Percentiles rank a stretch among this genome's conserved stretches.
phyloP scores from a whole-genome alignment of 2,329 filamentous ascomycete species.

The Xylaria sp. region DNA sequence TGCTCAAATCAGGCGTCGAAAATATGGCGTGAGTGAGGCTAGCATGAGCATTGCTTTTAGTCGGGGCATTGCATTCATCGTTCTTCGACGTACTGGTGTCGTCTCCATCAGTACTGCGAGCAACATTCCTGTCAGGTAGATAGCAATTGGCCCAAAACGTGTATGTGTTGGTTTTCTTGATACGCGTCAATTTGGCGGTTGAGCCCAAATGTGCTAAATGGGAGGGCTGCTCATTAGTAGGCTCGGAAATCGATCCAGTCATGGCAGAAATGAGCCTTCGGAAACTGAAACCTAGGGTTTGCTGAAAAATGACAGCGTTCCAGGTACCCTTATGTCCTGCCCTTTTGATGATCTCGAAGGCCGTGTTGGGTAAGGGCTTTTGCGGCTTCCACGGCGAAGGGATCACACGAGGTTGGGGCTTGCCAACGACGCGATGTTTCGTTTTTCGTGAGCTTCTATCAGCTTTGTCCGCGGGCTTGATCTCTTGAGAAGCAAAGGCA shows the following conservation, averaged over 20 bases:
- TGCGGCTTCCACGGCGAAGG: slow-evolving; percentile 31
- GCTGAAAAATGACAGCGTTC: slow-evolving; percentile 30
- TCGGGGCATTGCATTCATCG: neutral
- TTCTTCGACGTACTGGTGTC: too few relatives aligned
- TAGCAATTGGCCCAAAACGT: slow-evolving; percentile 32
- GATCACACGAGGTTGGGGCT: slow-evolving; percentile 13
- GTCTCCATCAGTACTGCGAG: neutral
- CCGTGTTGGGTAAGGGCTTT: slow-evolving; percentile 31
- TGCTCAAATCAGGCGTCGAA: slow-evolving; percentile 18
- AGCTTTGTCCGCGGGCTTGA: slow-evolving; percentile 15
- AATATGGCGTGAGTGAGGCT: slow-evolving; percentile 12
- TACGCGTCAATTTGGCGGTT: slow-evolving; percentile 34
- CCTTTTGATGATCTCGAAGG: slow-evolving; percentile 34
- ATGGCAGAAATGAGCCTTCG: slow-evolving; percentile 34
- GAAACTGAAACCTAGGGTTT: slow-evolving; percentile 31
- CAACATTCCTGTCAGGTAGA: neutral
- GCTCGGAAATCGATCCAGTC: slow-evolving; percentile 31
- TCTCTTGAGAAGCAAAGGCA: slow-evolving; percentile 19
- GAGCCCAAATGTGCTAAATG: slow-evolving; percentile 39
- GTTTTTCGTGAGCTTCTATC: slow-evolving; percentile 9
- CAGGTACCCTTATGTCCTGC: slow-evolving; percentile 30
- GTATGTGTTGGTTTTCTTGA: slow-evolving; percentile 40
- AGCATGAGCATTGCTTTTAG: neutral
- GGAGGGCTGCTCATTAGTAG: slow-evolving; percentile 34
- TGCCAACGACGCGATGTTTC: slow-evolving; percentile 7